Conservation (phyloP, 2,329 filamentous ascomycete species). For the Aureobasidium leucospermi region DNA sequence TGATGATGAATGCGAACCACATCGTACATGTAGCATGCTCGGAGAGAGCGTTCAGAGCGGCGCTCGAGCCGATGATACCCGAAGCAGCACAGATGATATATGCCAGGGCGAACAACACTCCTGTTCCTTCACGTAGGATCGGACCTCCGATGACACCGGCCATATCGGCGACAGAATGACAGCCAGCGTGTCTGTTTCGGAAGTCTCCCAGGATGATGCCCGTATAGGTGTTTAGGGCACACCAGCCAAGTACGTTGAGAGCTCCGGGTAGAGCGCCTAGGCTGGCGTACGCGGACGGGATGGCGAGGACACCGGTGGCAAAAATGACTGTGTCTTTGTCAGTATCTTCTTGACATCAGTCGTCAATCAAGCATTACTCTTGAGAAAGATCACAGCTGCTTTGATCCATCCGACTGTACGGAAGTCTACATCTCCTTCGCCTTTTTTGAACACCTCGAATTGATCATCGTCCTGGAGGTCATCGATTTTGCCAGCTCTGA, state of each 20-base stretch:
- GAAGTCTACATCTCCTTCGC: conserved; percentile 42
- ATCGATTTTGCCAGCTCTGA: too few relatives aligned
- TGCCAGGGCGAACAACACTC: conserved; percentile 49
- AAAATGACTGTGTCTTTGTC: conserved; percentile 33
- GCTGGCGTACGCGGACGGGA: conserved; percentile 41
- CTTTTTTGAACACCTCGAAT: conserved; percentile 43
- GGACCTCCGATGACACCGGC: conserved; percentile 48
- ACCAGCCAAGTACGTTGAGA: conserved; percentile 42
- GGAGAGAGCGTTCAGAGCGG: conserved; percentile 53
- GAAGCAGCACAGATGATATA: conserved; percentile 51
- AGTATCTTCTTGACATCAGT: not conserved
- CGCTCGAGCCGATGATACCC: conserved; percentile 53
- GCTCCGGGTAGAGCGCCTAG: conserved; percentile 42
- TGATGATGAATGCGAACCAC: conserved; percentile 50
- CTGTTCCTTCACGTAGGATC: conserved; percentile 46
- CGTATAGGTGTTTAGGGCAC: conserved; percentile 43
- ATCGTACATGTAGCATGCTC: conserved; percentile 53
- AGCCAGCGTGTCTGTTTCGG: conserved; percentile 42
- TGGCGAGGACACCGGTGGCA: conserved; percentile 43
- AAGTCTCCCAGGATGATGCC: conserved; percentile 45
- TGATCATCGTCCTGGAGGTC: too few relatives aligned
- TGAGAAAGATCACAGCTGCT: conserved; percentile 44
- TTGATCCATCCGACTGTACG: conserved; percentile 49
- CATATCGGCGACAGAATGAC: conserved; percentile 52
- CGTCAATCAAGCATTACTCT: conserved; percentile 21